Conservation (phyloP, 208 protist species). For the Trypanosoma vivax region DNA sequence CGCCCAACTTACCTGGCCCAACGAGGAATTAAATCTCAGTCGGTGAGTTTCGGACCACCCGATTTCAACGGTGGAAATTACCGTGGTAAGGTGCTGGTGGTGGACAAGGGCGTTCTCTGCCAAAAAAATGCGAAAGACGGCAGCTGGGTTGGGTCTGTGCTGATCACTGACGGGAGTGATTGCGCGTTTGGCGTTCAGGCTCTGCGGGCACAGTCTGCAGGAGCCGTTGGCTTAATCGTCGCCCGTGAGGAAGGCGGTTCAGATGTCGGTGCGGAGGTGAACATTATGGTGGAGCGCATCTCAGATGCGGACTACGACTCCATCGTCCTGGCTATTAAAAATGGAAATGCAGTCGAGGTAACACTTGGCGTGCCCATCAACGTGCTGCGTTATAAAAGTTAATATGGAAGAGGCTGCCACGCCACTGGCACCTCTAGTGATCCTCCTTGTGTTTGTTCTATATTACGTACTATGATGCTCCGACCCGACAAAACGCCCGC, state of each 20-base stretch:
- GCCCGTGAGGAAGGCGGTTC: no score
- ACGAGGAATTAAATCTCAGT: neutral
- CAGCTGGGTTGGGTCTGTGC: neutral
- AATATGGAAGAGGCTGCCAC: neutral
- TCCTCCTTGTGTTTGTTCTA: neutral
- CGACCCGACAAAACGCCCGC: no score
- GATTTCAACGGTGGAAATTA: conserved; percentile 3
- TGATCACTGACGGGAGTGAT: neutral
- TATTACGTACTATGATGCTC: no score
- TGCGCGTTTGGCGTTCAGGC: conserved; percentile 9
- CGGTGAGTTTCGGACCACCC: conserved; percentile 5
- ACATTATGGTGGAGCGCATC: conserved; percentile 20
- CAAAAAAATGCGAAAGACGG: neutral
- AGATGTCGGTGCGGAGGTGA: neutral
- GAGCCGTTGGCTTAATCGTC: conserved; percentile 18
- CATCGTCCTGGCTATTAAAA: neutral
- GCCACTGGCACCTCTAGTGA: neutral
- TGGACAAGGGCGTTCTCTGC: neutral
- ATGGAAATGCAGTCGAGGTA: conserved; percentile 11
- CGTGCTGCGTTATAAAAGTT: conserved; percentile 4
- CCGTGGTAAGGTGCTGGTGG: conserved; percentile 5
- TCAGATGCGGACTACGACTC: neutral
- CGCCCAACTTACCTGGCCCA: conserved; percentile 7
- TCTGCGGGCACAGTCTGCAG: conserved; percentile 2
- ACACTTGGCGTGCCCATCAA: conserved; percentile 12